Base-by-base conservation (phyloP, 306 rosid species). In the Purshia tridentata region DNA sequence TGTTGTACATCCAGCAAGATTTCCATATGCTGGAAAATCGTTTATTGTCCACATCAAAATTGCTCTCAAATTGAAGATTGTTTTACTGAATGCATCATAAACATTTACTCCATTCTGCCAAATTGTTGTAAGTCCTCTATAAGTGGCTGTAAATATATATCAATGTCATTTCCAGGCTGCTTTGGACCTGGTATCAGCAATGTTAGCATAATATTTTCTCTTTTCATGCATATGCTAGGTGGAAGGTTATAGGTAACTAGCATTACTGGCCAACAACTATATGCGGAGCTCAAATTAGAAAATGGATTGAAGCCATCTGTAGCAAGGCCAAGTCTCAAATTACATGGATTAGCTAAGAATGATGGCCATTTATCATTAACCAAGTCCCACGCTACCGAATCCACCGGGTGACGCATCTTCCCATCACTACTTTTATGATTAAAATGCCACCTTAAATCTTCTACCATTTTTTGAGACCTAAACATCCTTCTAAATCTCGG, bases 211-310 rank as follows among this genome's bases (percentile, higher is more conserved):
- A 41, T 13, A 46, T 19, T 20, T 5, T 67, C 42, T 2, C 48
- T 49, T 15, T 12, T 46, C 72, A 46, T 67, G 37, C 70, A 65
- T 12, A 45, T 19, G 19, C 47, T 0, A 18, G 70, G 41, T 0
- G 55, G 5, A 4, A 67, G 2, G 8, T 67, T 67, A 3, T 67
- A 67, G 2, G 14, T 49, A 5, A 52, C 48, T 0, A 69, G 15
- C 35, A 69, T 51, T 0, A 52, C 47, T 1, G n/a, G 62, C 73
- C 48, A 70, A 42, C 65, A 70, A 54, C 65, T 70, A 18, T 70
- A 41, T 12, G 6, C 12, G 0, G 53, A 35, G 60, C 48, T 51
- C 1, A 50, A 20, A 5, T 29, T 49, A 1, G 16, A 22, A 15
- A 35, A 67, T 0, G 45, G 71, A 14, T 67, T 67, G 6, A 67